Evolutionary conservation across 768 basidiomycete genomes (phyloP), one percentile per base, ranked within the genome.

Genomic region (Trametes sanguinea): DNA sequence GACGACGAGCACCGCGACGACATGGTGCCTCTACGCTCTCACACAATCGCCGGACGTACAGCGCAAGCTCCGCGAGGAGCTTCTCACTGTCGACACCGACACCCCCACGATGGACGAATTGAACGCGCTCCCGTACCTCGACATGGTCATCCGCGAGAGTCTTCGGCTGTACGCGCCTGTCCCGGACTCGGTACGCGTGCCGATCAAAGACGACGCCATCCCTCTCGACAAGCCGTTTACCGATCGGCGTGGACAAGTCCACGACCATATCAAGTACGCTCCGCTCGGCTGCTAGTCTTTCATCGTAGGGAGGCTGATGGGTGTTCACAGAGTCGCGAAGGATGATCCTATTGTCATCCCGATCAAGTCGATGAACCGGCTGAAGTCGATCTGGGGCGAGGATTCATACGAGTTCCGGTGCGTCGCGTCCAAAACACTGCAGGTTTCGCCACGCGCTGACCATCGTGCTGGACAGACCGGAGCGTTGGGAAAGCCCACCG

Each of bases 71-170:
- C 77, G 78, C 29, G 71, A 75, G 10, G 81, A 82, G 66, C 65
- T 81, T 7, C 66, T 71, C 35, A 68, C 74, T 0, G 75, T 86
- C 11, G 68, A 77, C 1, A 85, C 83, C 0, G 67, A 68, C 10
- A 56, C 44, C 0, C 88, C 89, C 3, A 79, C 80, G 3, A 89
- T 91, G 85, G 89, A 91, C 50, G 80, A 86, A 33, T 78, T 92
- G 2, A 82, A 83, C 61, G 75, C 80, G 2, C 76, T 93, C 3
- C 81, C 86, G 0, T 90, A 88, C 67, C 83, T 92, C 29, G 90
- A 90, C 62, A 78, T 77, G 30, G 81, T 88, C 10, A 77, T 87
- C 4, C 79, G 82, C 6, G 88, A 89, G 72, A 82, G 79, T 0
- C 69, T 89, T 61, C 81, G 88, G 0, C 48, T 85, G 1, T 77